Base-by-base conservation (phyloP, 352 stramenopile genomes). In the Phytophthora syringae region DNA sequence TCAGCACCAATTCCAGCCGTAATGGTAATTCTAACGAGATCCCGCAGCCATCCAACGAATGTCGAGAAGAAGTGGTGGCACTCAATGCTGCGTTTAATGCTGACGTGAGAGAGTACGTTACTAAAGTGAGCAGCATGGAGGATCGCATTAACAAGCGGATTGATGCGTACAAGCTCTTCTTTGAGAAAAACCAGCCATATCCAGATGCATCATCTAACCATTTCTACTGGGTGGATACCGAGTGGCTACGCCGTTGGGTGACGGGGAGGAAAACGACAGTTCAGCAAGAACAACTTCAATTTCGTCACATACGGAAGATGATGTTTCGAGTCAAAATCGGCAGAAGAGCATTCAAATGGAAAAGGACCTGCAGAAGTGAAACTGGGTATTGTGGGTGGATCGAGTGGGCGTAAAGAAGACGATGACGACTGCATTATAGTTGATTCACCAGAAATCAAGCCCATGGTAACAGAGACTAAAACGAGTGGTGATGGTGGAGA, bases 151-250 rank as follows among this genome's bases (percentile, higher is more conserved):
- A 83, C 32, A 71, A 78, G 27, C 77, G 79, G 15, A 43, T 79
- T 15, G 67, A 92, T 27, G 80, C 73, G 7, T 90, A 92, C 60
- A 76, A 83, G 55, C 71, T 52, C 3, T 88, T 84, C 43, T 90
- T 93, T 28, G 76, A 89, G 32, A 82, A 81, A n/a, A 63, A 67
- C 15, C 54, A 74, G 21, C 79, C 82, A 12, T 84, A 82, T 65
- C 62, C 65, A 2, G 71, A 76, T 2, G n/a, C 71, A 3, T 54
- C 74, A 7, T 53, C 67, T 5, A 50, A 43, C 5, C 50, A 76
- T 11, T 92, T 83, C 50, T 92, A 89, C 30, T 93, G 85, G 85
- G 72, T 93, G n/a, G 81, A 90, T 49, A 77, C 73, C 0, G 64
- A 80, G 9, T 93, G 85, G 85, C 62, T 93, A 0, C 67, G 67